Evolutionary conservation across 768 basidiomycete species (phyloP), one percentile per base, ranked within the genome.

Genomic region (Cantharellus anzutake): DNA sequence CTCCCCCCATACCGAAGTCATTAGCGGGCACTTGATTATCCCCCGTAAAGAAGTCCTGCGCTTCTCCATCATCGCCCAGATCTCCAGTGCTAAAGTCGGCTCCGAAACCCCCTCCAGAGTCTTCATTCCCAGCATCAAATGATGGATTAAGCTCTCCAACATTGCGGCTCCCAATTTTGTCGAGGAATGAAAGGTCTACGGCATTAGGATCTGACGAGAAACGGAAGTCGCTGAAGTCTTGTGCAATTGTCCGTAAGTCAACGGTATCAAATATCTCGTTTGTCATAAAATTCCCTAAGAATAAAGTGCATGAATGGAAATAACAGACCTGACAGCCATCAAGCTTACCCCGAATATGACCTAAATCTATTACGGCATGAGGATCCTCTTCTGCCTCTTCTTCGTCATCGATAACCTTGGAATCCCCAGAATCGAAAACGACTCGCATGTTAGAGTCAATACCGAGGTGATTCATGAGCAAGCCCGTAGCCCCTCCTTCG

Each of bases 391-490:
- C 89, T 16, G 70, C 65, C 51, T 82, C 76, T 44, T 80, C 82
- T 52, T 88, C 90, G 42, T 93, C 82, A 2, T 77, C 80, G 40
- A 76, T 84, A 2, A 76, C 74, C 62, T 81, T 82, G 0, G 88
- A 85, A 69, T 97, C 94, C 60, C 93, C 84, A 3, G 92, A 93
- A 69, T 98, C 94, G 65, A 99, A 99, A 37, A 98, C 87, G 57
- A 99, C 86, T 61, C 91, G 76, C 69, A 97, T 75, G 44, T 80
- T 81, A 2, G 86, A 85, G 61, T 93, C 89, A 16, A 77, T 78
- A 2, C 86, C 86, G 1, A 99, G 75, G 67, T 99, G 96, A 67
- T 99, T 98, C 93, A 98, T 94, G 40, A 99, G 73, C 53, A 99
- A 72, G 5, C 96, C 96, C 61, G 88, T 83, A 0, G 96, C 96